Conservation (phyloP, 2,329 filamentous ascomycete species). For the Pseudocercospora cruenta region DNA sequence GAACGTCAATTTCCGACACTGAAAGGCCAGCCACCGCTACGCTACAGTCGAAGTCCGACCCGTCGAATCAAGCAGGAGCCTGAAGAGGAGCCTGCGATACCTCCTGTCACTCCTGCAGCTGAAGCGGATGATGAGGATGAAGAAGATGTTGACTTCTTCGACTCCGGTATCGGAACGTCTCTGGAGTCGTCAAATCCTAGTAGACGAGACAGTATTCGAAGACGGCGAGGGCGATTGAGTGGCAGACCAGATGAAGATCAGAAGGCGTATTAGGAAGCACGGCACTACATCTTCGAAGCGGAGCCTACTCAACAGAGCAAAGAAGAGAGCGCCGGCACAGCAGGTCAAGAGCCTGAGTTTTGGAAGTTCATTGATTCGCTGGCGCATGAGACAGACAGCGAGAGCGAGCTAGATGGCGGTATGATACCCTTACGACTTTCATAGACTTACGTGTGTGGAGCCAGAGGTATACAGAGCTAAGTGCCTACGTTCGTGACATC, state of each 20-base stretch:
- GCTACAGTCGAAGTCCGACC: slow-evolving; percentile 28
- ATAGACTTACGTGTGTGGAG: not conserved
- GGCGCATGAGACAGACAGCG: not conserved
- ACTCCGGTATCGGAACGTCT: slow-evolving; percentile 55
- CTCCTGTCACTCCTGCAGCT: slow-evolving; percentile 27
- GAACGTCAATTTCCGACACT: slow-evolving; percentile 54
- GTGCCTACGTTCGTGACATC: too few relatives aligned
- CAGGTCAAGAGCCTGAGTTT: not conserved
- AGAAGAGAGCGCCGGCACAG: not conserved
- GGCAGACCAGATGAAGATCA: slow-evolving; percentile 14
- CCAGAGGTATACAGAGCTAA: not conserved
- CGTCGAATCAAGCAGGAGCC: slow-evolving; percentile 37
- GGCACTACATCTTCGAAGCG: slow-evolving; percentile 10
- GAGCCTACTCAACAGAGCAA: not conserved
- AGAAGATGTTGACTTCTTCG: slow-evolving; percentile 48
- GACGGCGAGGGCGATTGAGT: slow-evolving; percentile 30
- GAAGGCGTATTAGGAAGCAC: slow-evolving; percentile 18
- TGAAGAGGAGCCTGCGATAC: slow-evolving; percentile 29
- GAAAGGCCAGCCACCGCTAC: slow-evolving; percentile 47
- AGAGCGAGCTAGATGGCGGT: not conserved
- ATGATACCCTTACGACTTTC: not conserved
- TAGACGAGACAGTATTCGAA: slow-evolving; percentile 36
- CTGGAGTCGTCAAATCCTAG: slow-evolving; percentile 46
- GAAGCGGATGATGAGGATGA: slow-evolving; percentile 50
- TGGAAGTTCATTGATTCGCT: not conserved